phyloP scores from a whole-genome alignment of 805 yeast genomes.

The Hanseniaspora thailandica region DNA sequence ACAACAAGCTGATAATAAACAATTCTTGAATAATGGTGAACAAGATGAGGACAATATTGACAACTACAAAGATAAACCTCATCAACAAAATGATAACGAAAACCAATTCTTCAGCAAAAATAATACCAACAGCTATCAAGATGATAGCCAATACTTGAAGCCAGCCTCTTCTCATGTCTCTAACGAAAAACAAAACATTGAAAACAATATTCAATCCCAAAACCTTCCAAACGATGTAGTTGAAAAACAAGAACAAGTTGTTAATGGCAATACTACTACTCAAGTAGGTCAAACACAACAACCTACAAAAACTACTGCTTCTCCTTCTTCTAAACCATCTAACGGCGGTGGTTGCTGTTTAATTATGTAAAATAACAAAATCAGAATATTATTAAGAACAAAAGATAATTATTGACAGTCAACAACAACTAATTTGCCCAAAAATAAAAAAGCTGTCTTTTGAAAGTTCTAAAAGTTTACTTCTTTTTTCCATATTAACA shows the following conservation, averaged over 20 bases:
- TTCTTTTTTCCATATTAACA: not conserved
- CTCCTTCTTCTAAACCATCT: not conserved
- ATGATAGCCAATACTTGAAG: not conserved
- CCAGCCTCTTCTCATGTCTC: not conserved
- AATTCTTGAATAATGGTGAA: not conserved
- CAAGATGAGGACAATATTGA: not conserved
- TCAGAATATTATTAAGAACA: not conserved
- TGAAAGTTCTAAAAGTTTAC: too few species aligned
- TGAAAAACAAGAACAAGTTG: constrained; percentile 12
- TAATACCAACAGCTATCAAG: not conserved
- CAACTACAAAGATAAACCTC: not conserved
- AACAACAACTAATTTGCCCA: not conserved
- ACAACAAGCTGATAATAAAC: not conserved
- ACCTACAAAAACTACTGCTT: not conserved
- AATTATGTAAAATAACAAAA: constrained; percentile 11
- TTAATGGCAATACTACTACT: constrained; percentile 10
- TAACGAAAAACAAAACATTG: not conserved
- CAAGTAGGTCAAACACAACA: not conserved
- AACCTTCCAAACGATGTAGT: not conserved
- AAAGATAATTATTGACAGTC: not conserved
- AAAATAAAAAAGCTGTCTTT: too few species aligned
- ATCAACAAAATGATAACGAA: not conserved
- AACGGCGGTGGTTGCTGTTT: constrained; percentile 18
- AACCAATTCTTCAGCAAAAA: not conserved
- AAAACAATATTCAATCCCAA: not conserved